Conservation (phyloP, 345 rosid genomes). For the Leavenworthia alabamica region DNA sequence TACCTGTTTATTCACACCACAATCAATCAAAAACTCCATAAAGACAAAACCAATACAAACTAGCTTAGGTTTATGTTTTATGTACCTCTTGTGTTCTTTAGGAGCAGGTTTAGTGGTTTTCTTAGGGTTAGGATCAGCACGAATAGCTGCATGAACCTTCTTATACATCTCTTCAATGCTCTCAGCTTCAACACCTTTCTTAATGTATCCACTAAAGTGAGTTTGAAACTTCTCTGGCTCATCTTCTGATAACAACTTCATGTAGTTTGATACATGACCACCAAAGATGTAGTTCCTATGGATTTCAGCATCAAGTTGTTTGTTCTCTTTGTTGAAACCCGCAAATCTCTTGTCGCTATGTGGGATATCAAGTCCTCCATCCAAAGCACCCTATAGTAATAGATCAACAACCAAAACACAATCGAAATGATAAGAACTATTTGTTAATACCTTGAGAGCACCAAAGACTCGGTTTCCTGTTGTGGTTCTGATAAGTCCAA, state of each 20-base stretch:
- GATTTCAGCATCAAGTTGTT: constrained; percentile 60
- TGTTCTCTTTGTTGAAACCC: constrained; percentile 48
- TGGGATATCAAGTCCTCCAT: constrained; percentile 86
- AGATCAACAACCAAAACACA: not conserved
- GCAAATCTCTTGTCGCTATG: constrained; percentile 91
- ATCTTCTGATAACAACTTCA: constrained; percentile 43
- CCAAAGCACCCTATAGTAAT: constrained; percentile 65
- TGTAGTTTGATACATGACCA: constrained; percentile 77
- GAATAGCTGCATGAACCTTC: constrained; percentile 16
- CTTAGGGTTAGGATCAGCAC: constrained; percentile 21
- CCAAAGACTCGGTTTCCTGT: constrained; percentile 28
- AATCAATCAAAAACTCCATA: not conserved
- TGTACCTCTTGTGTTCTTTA: constrained; percentile 21
- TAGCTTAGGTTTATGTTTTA: not conserved
- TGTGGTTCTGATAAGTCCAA: constrained; percentile 22
- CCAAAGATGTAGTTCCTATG: constrained; percentile 76
- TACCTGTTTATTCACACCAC: not conserved
- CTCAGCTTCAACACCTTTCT: constrained; percentile 12
- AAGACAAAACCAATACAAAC: not conserved
- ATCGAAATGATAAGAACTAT: not conserved
- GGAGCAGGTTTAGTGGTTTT: constrained; percentile 11
- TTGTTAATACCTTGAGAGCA: constrained; percentile 19
- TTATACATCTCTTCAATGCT: constrained; percentile 20
- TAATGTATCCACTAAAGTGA: constrained; percentile 16
- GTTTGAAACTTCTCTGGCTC: constrained; percentile 28